Base-by-base conservation (phyloP, 2,329 filamentous ascomycete species). In the Arthrobotrys entomopaga region DNA sequence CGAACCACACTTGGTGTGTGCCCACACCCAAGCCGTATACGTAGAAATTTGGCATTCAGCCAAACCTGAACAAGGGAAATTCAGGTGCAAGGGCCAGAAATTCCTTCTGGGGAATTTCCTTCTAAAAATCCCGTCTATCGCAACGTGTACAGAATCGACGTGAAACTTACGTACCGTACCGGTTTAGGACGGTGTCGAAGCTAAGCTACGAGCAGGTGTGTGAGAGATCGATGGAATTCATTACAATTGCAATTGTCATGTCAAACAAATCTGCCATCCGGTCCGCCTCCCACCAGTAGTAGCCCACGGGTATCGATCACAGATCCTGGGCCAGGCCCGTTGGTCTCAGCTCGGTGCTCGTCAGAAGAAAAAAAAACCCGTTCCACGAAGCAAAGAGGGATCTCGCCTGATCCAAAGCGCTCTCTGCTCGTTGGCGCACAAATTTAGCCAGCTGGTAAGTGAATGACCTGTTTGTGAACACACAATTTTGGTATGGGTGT, bases 71-170 rank as follows among this genome's bases (percentile, higher is more conserved):
- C 5, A 34, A 53, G 46, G 56, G 63, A 67, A 74, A 74, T 74
- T 74, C 70, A 52, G 63, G 57, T 50, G 70, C 70, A 67, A 74
- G 70, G 70, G 63, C 63, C 11, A 34, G 29, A 66, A 66, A 74
- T 74, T 74, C 70, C 70, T 67, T 53, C 57, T 59, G 58, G 42
- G 58, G 50, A 74, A 74, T 66, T 57, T 63, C 20, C 50, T 38
- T 46, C 48, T 67, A 57, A 53, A 63, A 67, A n/a, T n/a, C 52
- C 70, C 63, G 63, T 54, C 67, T 65, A 61, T 60, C 65, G 46
- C 20, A 65, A 34, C 46, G 15, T 58, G 64, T 50, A 22, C 38
- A 53, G 64, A 60, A 60, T 67, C 56, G 34, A 60, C 54, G 49
- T 61, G 58, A 61, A 57, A 34, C 13, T 29, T 53, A 42, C n/a